A percentile compares a stretch with the other conserved stretches of the same genome.
Conservation (phyloP, 306 rosid genomes). For the Datisca glomerata region DNA sequence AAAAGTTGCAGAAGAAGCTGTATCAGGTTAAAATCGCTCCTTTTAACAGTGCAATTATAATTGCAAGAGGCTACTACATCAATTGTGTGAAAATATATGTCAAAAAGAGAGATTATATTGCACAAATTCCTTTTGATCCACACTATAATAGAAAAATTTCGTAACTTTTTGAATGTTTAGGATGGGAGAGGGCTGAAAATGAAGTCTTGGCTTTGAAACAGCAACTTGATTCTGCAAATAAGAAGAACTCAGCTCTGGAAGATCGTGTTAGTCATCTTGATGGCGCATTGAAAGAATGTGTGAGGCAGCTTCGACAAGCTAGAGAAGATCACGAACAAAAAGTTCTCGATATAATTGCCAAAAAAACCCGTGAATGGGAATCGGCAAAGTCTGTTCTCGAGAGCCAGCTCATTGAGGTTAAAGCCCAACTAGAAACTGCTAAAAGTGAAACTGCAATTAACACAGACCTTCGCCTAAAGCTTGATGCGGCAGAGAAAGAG, state of each 20-base stretch:
- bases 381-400: conserved; percentile 41
- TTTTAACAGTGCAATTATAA: no score
- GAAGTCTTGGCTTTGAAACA: conserved; percentile 41
- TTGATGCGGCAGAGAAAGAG: conserved; percentile 41
- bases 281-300: conserved; percentile 74
- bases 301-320: conserved; percentile 73
- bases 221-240: conserved; percentile 49
- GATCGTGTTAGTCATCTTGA: conserved; percentile 75
- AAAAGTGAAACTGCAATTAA: conserved; percentile 42
- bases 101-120: no score
- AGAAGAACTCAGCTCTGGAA: conserved; percentile 49
- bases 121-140: no score
- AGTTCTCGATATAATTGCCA: conserved; percentile 30
- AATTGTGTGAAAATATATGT: no score
- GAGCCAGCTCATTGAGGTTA: conserved; percentile 39
- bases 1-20: conserved; percentile 86
- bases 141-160: no score
- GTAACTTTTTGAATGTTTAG: conserved; percentile 13
- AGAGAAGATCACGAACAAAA: conserved; percentile 63
- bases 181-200: conserved; percentile 84
- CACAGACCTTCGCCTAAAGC: conserved; percentile 29
- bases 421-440: conserved; percentile 42
- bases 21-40: conserved; percentile 46
- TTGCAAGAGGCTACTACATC: no score
- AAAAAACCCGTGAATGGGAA: conserved; percentile 45